Evolutionary conservation across 2,329 filamentous ascomycete species (phyloP), one percentile per base, ranked within the genome.

Genomic region (Curvularia sp.): DNA sequence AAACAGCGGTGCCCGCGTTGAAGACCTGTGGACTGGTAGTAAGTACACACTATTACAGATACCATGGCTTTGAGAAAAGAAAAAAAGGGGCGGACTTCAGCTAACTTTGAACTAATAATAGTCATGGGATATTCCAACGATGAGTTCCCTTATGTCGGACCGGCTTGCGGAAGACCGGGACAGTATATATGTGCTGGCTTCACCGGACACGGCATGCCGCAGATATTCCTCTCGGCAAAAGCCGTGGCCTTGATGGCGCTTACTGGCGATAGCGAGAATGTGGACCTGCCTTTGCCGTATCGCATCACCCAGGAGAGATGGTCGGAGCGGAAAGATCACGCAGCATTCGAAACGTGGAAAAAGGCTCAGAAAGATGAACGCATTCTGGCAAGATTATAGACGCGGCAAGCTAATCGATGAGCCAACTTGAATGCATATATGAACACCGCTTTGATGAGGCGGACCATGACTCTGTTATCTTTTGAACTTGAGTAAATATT

Each of bases 151-250:
- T 55, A 65, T 36, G 57, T 65, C 2, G 63, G 59, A 0, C 43
- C 59, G 21, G 53, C 58, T 21, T 57, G 48, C 9, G 60, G 42
- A 2, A 57, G 47, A 25, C 28, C 48, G 2, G 59, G 59, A 18
- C 57, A 63, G 30, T 68, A 61, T 49, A 55, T 68, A 6, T 57
- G 59, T n/a, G 65, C 61, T 6, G 65, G 65, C 1, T 68, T 66
- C 51, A 65, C 51, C 5, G 65, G 65, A 8, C 63, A 66, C 39
- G 65, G 65, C 15, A 68, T 68, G 65, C 61, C 64, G 12, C 53
- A 61, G 27, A 55, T 64, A 1, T 64, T 62, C n/a, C 38, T 82
- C 0, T 69, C 77, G 0, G 76, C 74, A 5, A 78, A 80, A 61
- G 80, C 73, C 0, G 13, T 82, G 3, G 77, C 76, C 23, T 50